Base-by-base conservation (phyloP, 208 protist genomes). In the Herpetomonas muscarum region DNA sequence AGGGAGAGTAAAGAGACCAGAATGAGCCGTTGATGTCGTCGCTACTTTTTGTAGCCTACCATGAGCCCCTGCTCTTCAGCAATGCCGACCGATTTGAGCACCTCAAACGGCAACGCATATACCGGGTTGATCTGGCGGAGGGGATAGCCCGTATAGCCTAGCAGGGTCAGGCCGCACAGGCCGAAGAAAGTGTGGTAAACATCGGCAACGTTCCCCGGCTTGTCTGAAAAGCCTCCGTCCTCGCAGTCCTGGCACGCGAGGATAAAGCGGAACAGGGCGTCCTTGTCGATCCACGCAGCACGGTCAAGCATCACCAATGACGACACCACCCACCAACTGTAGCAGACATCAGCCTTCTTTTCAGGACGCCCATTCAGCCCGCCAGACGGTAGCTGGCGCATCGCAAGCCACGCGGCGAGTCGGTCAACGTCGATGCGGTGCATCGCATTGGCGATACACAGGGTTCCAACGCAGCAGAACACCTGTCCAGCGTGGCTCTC, bases 131-230 rank as follows among this genome's bases (percentile, higher is more conserved):
- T 93, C 5, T 65, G 42, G 10, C 69, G 46, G 7, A 97, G 61
- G 0, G 61, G 24, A 55, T 90, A 90, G 37, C 73, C 75, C n/a
- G 69, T 44, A 69, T 94, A 95, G 21, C 87, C 91, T 21, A 99
- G 76, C 1, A 99, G 70, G 29, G 79, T 93, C 13, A 99, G 70
- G 2, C 97, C 98, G 53, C 93, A 97, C 5, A 99, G 45, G 7
- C 97, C 98, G 73, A 99, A 99, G 67, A 99, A 99, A 4, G 98
- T 99, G 83, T 99, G 98, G 71, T 98, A 99, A 12, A 99, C 97
- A 67, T 99, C 98, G 3, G 94, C 64, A 64, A 92, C 73, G 75
- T 99, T 98, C 7, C 96, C 98, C 0, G 98, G 98, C 58, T 98
- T 93, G 65, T 99, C 98, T 0, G 97, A 87, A 61, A 99, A 98